Base-by-base conservation (phyloP, 305 asterid genomes). In the Plantago rigida region DNA sequence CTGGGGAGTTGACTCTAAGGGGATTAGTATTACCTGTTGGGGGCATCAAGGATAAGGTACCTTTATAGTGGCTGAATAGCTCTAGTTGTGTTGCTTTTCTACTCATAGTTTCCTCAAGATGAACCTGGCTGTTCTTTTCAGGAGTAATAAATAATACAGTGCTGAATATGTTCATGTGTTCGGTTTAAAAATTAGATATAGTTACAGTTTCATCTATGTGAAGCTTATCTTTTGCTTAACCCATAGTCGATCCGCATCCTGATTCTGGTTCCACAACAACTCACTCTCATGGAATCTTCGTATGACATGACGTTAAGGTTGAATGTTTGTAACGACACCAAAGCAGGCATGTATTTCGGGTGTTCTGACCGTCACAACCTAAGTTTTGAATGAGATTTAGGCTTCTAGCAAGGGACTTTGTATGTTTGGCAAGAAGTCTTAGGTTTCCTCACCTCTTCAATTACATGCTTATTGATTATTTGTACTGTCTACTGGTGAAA, bases 21-120 rank as follows among this genome's bases (percentile, higher is more conserved):
- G 99, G 99, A 62, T 75, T 85, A 72, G 96, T 93, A 73, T 87
- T 93, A 78, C 96, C 97, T 62, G 99, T 93, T 28, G 99, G 99
- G 55, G 99, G 99, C 66, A 78, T 93, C 79, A 93, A 93, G 85
- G 99, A 93, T 79, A 93, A 93, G 97, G 99, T 89, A 59, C 66
- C 73, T 62, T 64, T 69, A 59, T 1, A 39, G 73, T 59, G 42
- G 34, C 58, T 24, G 14, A 3, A 13, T 13, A 4, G 58, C 3
- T 52, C 8, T 12, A 9, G 8, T 29, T 29, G 6, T 52, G 9
- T 1, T 52, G 8, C 15, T 22, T n/a, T 24, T 52, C 14, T 9
- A 11, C 41, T 24, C 47, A 42, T 64, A 44, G 28, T 52, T 56
- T 51, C 56, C 19, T 17, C 19, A 17, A 17, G 19, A 17, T 17